Percentiles rank a stretch among this genome's conserved stretches.
Conservation (phyloP, 129 eudicot species). For the Flaveria sonorensis region DNA sequence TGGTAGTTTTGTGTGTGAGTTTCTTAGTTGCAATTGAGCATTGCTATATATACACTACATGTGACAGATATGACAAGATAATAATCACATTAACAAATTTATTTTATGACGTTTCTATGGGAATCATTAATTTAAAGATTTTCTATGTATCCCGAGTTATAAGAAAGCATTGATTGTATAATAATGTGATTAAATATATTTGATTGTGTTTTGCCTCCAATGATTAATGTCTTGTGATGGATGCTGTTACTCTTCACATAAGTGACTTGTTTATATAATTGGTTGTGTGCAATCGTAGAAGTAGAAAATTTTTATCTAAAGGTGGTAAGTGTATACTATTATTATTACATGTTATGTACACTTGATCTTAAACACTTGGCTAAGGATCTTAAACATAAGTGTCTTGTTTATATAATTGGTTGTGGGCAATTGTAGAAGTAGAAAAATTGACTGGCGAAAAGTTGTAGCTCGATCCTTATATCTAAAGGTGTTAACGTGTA, state of each 20-base stretch:
- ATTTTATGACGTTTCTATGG: slow-evolving; percentile 12
- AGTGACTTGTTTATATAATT: too few species aligned
- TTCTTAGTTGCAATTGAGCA: slow-evolving; percentile 26
- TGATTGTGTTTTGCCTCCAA: slow-evolving; percentile 15
- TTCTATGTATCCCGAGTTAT: slow-evolving; percentile 9
- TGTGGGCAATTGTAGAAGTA: too few species aligned
- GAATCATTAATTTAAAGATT: slow-evolving; percentile 24
- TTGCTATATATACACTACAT: slow-evolving; percentile 32
- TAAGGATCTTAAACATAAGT: too few species aligned
- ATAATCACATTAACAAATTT: slow-evolving; percentile 5
- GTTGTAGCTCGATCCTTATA: too few species aligned
- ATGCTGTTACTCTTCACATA: background rate
- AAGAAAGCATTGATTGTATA: slow-evolving; percentile 6
- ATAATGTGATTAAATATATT: slow-evolving; percentile 13
- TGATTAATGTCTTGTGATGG: slow-evolving; percentile 10
- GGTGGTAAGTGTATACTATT: too few species aligned
- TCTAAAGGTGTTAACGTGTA: too few species aligned
- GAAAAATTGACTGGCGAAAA: too few species aligned
- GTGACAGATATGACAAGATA: slow-evolving; percentile 12
- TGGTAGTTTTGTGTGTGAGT: slow-evolving; percentile 31
- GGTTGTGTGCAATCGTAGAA: too few species aligned
- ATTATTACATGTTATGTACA: too few species aligned
- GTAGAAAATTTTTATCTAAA: too few species aligned
- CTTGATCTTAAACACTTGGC: too few species aligned
- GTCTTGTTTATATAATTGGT: too few species aligned